Conservation (phyloP, 208 protist species). For the Leishmania turanica region DNA sequence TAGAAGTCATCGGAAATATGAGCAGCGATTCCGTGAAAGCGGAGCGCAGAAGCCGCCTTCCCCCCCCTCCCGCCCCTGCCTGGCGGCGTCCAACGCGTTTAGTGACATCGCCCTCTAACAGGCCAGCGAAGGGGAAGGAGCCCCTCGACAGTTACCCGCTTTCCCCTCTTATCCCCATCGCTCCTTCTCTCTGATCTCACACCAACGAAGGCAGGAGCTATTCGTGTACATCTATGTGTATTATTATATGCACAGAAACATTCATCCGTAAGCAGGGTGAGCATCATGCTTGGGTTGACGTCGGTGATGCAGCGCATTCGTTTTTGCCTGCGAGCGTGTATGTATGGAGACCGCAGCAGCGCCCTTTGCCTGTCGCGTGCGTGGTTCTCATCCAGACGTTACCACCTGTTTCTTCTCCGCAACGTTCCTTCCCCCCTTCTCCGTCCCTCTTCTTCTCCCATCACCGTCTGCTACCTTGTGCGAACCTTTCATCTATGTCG, state of each 20-base stretch:
- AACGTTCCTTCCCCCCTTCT: slow-evolving; percentile 1
- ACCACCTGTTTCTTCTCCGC: slow-evolving; percentile 10
- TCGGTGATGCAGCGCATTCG: neutral
- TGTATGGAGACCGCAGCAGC: neutral
- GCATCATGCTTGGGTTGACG: neutral
- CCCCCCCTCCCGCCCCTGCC: neutral
- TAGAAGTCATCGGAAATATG: neutral
- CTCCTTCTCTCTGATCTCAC: neutral
- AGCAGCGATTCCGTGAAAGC: neutral
- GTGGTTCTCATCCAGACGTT: neutral
- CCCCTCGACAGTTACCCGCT: neutral
- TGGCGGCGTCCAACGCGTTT: neutral
- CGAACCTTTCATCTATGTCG: neutral
- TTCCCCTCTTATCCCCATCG: neutral
- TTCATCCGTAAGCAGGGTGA: neutral
- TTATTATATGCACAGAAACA: neutral
- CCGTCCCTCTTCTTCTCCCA: slow-evolving; percentile 8
- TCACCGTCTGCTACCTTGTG: neutral
- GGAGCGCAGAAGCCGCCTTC: neutral
- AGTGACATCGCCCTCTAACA: neutral
- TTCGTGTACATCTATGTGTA: neutral
- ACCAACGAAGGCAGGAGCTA: neutral
- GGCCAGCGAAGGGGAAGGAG: neutral
- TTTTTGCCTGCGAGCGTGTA: neutral
- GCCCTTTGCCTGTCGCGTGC: neutral